Base-by-base conservation (phyloP, 345 rosid genomes). In the Lenwebbia sp. region DNA sequence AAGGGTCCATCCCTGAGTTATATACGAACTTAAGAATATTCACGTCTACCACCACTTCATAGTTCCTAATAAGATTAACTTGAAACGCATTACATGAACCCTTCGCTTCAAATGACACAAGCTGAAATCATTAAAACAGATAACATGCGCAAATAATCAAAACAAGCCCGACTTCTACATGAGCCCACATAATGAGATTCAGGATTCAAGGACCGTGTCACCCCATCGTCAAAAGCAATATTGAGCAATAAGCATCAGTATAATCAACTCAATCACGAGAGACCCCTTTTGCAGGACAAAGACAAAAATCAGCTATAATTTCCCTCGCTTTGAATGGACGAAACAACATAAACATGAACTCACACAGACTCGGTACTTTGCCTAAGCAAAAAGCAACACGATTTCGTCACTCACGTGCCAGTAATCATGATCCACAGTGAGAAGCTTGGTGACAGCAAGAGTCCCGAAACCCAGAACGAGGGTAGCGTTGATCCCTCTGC, bases 1-100 rank as follows among this genome's bases (percentile, higher is more conserved):
- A 40, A 97, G 92, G 83, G 99, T 97, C 99, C 99, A 97, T 83
- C 99, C 98, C 99, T 96, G 89, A 55, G 49, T 76, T 87, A 76
- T 30, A 44, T 84, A 76, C n/a, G 30, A 54, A 89, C 84, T 44
- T 82, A 50, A 65, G 53, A 15, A 56, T 28, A 87, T 56, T 56
- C 40, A 3, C 13, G 62, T 53, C 56, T 57, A 52, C 81, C 25
- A 11, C 47, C 81, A 37, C 81, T 37, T 10, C 47, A 37, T 37
- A 19, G 25, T 22, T 70, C 81, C 47, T 37, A 70, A 70, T 19
- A 70, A 70, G 40, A 33, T 70, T 37, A 70, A 37, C 81, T 70
- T 7, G 47, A 70, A 33, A 19, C 26, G 47, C 81, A 70, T 4
- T 19, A 22, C 78, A 33, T 2, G 78, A 70, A 33, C 78, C 81